Evolutionary conservation across 148 eudicot genomes (phyloP).

Genomic region (Heliosperma pusillum): DNA sequence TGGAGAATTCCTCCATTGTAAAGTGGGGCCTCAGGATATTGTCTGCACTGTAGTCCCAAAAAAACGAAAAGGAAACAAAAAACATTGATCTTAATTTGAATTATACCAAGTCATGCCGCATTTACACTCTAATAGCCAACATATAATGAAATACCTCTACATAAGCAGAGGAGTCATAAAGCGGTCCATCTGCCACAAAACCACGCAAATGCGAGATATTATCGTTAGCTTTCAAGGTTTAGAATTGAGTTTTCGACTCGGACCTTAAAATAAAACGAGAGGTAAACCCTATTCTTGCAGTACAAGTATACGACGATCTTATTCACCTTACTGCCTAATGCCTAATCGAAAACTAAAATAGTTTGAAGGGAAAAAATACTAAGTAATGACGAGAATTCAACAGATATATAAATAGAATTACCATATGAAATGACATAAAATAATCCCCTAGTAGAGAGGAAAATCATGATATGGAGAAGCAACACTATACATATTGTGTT

Average conservation of each 20-base stretch:
- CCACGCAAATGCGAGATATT: background rate
- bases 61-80: background rate
- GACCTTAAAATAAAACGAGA: too few relatives aligned
- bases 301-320: too few relatives aligned
- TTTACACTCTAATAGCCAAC: too few relatives aligned
- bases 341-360: too few relatives aligned
- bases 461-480: background rate
- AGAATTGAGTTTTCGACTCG: too few relatives aligned
- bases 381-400: background rate
- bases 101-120: too few relatives aligned
- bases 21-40: conserved; percentile 34
- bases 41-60: conserved; percentile 29
- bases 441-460: background rate
- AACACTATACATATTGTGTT: background rate
- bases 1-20: conserved; percentile 39
- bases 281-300: too few relatives aligned
- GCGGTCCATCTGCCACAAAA: conserved; percentile 53
- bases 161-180: conserved; percentile 60
- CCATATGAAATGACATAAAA: conserved; percentile 23
- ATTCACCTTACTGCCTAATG: too few relatives aligned
- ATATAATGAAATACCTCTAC: conserved; percentile 46
- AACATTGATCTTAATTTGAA: too few relatives aligned
- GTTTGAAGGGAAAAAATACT: too few relatives aligned
- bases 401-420: too few relatives aligned
- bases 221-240: too few relatives aligned